Base-by-base conservation (phyloP, 2,329 filamentous ascomycete genomes). In the Verticillium alfalfae region DNA sequence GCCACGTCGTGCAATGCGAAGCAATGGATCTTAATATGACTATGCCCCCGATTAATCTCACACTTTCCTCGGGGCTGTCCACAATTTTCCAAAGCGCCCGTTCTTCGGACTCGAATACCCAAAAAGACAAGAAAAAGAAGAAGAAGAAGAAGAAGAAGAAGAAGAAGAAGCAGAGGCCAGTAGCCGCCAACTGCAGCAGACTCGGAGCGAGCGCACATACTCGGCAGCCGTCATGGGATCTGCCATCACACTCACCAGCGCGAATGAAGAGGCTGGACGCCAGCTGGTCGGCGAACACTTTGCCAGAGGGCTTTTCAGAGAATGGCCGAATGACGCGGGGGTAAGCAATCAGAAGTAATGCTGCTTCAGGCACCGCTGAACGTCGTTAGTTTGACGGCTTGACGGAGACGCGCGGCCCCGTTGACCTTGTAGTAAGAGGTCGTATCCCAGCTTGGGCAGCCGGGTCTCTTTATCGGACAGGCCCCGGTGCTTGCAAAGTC, bases 381-480 rank as follows among this genome's bases (percentile, higher is more conserved):
- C 31, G 22, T 22, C 61, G 12, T 16, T 22, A 92, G 88, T 92
- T 92, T 67, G 83, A 91, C 61, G 84, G 81, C n/a, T 78, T 88
- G 52, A 84, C 85, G 13, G 88, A 92, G 67, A 83, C 91, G 65
- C 81, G 81, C 4, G 81, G 82, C 0, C 89, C 90, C 0, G 76
- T 92, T 3, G 78, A 87, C 57, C 81, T 94, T 12, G 68, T 70
- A 0, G 81, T 94, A 5, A 79, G 78, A 41, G 92, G 92, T 10
- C 72, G 72, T 0, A 92, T 95, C 58, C 92, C 92, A 1, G 62
- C 78, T 1, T 93, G 90, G 79, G 86, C 86, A 4, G 86, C 88
- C 2, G 92, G 91, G 1, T 80, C 83, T 2, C 79, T 95, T 0
- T 94, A 89, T 72, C 84, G 91, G 22, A 93, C 89, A 0, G 91